Percentiles rank a stretch among this genome's conserved stretches.
Conservation (phyloP, 441 rosid genomes). For the Omphalea diandra region DNA sequence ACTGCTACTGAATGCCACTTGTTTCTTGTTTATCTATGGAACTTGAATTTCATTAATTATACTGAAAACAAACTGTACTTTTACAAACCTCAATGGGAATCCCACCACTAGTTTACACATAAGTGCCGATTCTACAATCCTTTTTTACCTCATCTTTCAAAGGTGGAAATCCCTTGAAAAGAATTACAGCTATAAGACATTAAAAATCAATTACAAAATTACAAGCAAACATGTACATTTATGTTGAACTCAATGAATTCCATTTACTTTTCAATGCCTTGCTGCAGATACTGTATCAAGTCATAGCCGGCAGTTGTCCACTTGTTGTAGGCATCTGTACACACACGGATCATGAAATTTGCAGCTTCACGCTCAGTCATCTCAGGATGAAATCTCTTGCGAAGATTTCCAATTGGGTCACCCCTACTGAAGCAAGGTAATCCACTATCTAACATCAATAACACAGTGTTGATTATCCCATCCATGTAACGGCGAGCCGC, state of each 20-base stretch:
- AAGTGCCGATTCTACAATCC: slow-evolving; percentile 11
- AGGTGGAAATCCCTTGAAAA: slow-evolving; percentile 26
- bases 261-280: slow-evolving; percentile 87
- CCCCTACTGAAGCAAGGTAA: slow-evolving; percentile 97
- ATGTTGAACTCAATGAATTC: neutral
- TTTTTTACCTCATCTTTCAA: slow-evolving; percentile 18
- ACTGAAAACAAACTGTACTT: neutral
- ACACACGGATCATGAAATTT: slow-evolving; percentile 78
- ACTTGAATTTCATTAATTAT: neutral
- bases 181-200: slow-evolving; percentile 15
- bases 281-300: slow-evolving; percentile 93
- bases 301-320: slow-evolving; percentile 99
- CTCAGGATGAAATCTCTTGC: slow-evolving; percentile 84
- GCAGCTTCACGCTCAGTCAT: slow-evolving; percentile 99
- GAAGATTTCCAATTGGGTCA: slow-evolving; percentile 84
- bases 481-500: slow-evolving; percentile 94
- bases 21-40: neutral
- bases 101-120: slow-evolving; percentile 17
- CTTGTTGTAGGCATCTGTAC: slow-evolving; percentile 94
- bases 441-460: slow-evolving; percentile 92
- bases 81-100: slow-evolving; percentile 3
- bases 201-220: slow-evolving; percentile 18
- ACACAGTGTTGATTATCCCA: slow-evolving; percentile 85
- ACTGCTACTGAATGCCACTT: too few species aligned
- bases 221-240: slow-evolving; percentile 38